phyloP scores from a whole-genome alignment of 75 land plant genomes.

The Adiantum capillusveneris region DNA sequence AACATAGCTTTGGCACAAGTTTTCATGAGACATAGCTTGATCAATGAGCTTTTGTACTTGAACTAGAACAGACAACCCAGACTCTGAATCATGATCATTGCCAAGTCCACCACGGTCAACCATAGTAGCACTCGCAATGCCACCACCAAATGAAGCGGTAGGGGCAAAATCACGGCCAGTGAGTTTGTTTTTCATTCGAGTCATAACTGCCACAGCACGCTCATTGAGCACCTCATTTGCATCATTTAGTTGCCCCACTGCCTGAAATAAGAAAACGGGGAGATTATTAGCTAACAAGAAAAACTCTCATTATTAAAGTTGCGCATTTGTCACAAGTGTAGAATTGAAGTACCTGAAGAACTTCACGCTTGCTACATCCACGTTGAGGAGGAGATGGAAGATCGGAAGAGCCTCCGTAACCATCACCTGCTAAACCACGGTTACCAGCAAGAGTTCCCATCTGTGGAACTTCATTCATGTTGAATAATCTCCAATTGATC shows the following conservation, averaged over 20 bases:
- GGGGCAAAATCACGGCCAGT: slow-evolving; percentile 86
- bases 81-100: slow-evolving; percentile 67
- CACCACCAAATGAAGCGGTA: slow-evolving; percentile 14
- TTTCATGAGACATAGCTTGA: slow-evolving; percentile 93
- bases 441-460: slow-evolving; percentile 43
- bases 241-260: slow-evolving; percentile 95
- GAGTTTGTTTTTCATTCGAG: slow-evolving; percentile 93
- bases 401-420: slow-evolving; percentile 31
- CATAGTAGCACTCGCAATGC: slow-evolving; percentile 23
- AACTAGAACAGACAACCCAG: slow-evolving; percentile 63
- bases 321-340: background rate
- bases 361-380: slow-evolving; percentile 79
- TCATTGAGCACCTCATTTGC: slow-evolving; percentile 97
- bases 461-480: slow-evolving; percentile 88
- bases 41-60: slow-evolving; percentile 86
- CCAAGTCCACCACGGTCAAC: slow-evolving; percentile 42
- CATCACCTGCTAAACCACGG: slow-evolving; percentile 58
- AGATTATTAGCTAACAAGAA: no score
- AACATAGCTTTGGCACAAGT: slow-evolving; percentile 96
- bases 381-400: slow-evolving; percentile 74
- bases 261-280: no score
- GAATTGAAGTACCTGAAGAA: slow-evolving; percentile 55
- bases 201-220: slow-evolving; percentile 96
- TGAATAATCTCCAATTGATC: slow-evolving; percentile 96
- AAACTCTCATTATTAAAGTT: no score